phyloP scores from a whole-genome alignment of 495 filamentous ascomycete species.

The Neurospora sp. region DNA sequence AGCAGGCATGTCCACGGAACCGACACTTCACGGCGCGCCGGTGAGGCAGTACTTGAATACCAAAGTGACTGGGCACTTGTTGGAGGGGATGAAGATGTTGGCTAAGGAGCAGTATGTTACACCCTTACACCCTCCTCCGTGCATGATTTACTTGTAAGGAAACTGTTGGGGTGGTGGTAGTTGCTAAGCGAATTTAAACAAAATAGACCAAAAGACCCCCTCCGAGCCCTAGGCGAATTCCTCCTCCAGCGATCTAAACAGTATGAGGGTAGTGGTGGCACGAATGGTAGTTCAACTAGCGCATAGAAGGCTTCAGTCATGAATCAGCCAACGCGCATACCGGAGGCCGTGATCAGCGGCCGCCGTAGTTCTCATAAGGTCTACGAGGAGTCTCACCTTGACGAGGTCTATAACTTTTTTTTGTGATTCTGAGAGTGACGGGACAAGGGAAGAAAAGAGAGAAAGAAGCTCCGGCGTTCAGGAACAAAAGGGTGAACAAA shows the following conservation, averaged over 20 bases:
- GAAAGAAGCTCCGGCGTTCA: background rate
- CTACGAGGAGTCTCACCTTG: background rate
- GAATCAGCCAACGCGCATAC: background rate
- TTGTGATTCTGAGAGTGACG: background rate
- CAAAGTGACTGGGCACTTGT: conserved; percentile 70
- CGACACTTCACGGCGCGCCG: conserved; percentile 66
- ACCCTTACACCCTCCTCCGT: background rate
- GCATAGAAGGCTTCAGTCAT: background rate
- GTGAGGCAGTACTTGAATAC: conserved; percentile 82
- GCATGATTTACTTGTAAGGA: background rate
- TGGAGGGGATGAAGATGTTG: conserved; percentile 89
- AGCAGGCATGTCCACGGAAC: conserved; percentile 38
- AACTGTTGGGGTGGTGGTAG: background rate
- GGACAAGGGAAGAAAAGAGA: background rate
- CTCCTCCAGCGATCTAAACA: conserved; percentile 75
- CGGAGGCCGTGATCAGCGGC: background rate
- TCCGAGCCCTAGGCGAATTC: conserved; percentile 79
- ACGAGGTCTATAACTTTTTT: background rate
- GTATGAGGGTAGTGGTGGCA: conserved; percentile 35
- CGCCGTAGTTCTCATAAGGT: background rate
- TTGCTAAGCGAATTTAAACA: background rate
- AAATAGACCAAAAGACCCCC: conserved; percentile 65
- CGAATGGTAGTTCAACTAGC: background rate
- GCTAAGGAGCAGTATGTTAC: conserved; percentile 68
- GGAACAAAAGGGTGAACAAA: background rate